phyloP scores from a whole-genome alignment of 169 alveolate species.

The Plasmodium ovale region DNA sequence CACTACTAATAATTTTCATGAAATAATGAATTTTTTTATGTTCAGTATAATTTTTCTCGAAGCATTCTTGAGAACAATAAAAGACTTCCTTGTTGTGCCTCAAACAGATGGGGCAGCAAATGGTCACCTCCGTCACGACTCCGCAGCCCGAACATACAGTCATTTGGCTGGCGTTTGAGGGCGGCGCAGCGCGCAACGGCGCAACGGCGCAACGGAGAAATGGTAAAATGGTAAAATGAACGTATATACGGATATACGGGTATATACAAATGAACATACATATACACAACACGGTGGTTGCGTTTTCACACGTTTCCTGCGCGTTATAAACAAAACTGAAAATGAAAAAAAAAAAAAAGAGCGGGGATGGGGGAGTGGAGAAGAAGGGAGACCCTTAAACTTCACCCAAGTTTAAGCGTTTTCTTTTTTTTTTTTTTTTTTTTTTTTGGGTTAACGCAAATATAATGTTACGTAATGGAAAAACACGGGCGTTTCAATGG shows the following conservation, averaged over 20 bases:
- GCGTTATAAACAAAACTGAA: too few relatives aligned
- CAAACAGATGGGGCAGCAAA: slow-evolving; percentile 71
- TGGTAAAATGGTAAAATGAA: too few relatives aligned
- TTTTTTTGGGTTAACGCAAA: too few relatives aligned
- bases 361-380: too few relatives aligned
- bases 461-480: too few relatives aligned
- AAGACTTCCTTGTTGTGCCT: slow-evolving; percentile 50
- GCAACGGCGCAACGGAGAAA: not conserved
- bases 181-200: not conserved
- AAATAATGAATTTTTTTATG: slow-evolving; percentile 66
- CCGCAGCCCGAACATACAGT: slow-evolving; percentile 75
- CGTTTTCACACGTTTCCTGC: too few relatives aligned
- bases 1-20: slow-evolving; percentile 35
- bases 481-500: too few relatives aligned
- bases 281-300: not conserved
- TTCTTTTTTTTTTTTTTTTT: too few relatives aligned
- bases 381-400: too few relatives aligned
- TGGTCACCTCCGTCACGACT: slow-evolving; percentile 40
- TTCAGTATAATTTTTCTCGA: slow-evolving; percentile 43
- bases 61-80: slow-evolving; percentile 74
- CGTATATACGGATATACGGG: slow-evolving; percentile 4
- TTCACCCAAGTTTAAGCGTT: too few relatives aligned
- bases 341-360: too few relatives aligned
- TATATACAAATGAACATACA: slow-evolving; percentile 16
- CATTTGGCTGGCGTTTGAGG: slow-evolving; percentile 26